Evolutionary conservation across 2,329 filamentous ascomycete species (phyloP).

Genomic region (Fusarium ramigenum): DNA sequence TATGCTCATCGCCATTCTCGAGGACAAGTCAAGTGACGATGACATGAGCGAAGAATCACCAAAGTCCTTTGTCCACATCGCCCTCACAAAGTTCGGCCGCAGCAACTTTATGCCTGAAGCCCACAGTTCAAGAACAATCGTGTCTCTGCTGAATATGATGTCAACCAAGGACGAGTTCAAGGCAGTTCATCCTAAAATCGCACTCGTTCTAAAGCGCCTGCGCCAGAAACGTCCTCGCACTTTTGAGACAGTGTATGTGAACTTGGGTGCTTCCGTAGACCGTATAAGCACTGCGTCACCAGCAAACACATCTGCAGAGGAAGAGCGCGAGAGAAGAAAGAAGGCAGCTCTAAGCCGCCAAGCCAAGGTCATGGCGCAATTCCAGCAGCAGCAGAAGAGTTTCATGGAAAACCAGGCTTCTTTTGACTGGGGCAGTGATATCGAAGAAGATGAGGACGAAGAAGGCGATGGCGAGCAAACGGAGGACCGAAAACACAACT

Average conservation of each 20-base stretch:
- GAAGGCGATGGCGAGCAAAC: conserved; percentile 69
- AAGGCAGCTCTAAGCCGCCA: conserved; percentile 89
- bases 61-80: conserved; percentile 77
- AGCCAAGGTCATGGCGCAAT: conserved; percentile 95
- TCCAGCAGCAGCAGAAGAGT: conserved; percentile 95
- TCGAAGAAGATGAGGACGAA: conserved; percentile 79
- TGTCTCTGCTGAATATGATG: conserved; percentile 69
- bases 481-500: conserved; percentile 71
- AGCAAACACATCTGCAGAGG: conserved; percentile 72
- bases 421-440: conserved; percentile 84
- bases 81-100: conserved; percentile 71
- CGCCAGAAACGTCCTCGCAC: conserved; percentile 80
- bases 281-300: conserved; percentile 84
- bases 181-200: conserved; percentile 84
- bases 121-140: conserved; percentile 68
- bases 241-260: conserved; percentile 74
- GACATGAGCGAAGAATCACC: conserved; percentile 57
- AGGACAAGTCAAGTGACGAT: conserved; percentile 74
- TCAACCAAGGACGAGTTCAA: conserved; percentile 78
- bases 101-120: conserved; percentile 69
- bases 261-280: conserved; percentile 75
- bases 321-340: conserved; percentile 86
- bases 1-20: conserved; percentile 82
- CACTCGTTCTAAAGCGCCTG: conserved; percentile 83
- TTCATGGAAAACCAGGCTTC: conserved; percentile 91